Conservation (phyloP, 148 eudicot genomes). For the Rhododendron griersonianum region DNA sequence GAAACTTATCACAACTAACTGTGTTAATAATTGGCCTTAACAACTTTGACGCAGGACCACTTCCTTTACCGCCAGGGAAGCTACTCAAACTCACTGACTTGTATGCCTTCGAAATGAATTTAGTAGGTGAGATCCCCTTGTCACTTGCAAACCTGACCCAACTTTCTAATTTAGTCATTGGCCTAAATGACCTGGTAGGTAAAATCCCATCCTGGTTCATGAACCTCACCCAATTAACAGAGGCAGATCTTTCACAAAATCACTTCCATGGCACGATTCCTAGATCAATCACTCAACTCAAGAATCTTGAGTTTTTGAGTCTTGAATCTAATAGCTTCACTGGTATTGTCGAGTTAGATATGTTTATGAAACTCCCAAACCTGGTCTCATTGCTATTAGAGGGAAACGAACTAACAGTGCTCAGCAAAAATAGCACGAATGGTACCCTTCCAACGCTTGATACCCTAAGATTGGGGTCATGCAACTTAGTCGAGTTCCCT, state of each 20-base stretch:
- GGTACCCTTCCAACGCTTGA: neutral
- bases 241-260: neutral
- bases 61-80: neutral
- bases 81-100: neutral
- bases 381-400: neutral
- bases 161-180: neutral
- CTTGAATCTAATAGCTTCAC: neutral
- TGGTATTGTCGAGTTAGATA: constrained; percentile 2
- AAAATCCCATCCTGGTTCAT: constrained; percentile 11
- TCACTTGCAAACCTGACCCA: constrained; percentile 18
- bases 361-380: constrained; percentile 5
- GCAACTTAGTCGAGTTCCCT: constrained; percentile 24
- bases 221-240: constrained; percentile 12
- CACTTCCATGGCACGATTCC: constrained; percentile 12
- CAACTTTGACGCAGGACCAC: neutral
- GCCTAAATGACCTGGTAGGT: constrained; percentile 7
- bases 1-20: neutral
- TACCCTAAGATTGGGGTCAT: neutral
- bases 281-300: constrained; percentile 1
- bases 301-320: neutral
- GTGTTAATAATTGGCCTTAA: fast-evolving
- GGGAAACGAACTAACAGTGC: neutral
- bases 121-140: constrained; percentile 12
- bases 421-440: neutral
- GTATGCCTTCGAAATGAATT: fast-evolving